phyloP scores from a whole-genome alignment of 441 rosid genomes.

The Euphorbia schlechtendalii region DNA sequence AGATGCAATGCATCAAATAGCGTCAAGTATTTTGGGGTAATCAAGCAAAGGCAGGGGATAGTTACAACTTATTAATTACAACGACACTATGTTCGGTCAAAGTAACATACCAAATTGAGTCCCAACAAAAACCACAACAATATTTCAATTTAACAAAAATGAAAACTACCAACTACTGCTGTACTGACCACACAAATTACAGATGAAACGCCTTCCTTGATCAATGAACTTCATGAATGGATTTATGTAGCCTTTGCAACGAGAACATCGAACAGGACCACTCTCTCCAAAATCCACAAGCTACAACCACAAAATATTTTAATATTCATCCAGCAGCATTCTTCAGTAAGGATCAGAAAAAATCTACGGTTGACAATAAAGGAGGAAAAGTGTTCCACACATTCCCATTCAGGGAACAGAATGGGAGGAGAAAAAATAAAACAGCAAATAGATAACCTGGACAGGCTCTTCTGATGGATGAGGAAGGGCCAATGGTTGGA shows the following conservation, averaged over 20 bases:
- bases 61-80: neutral
- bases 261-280: conserved; percentile 84
- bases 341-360: neutral
- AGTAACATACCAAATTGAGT: neutral
- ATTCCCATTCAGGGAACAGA: neutral
- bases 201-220: conserved; percentile 71
- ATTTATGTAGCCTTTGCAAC: conserved; percentile 80
- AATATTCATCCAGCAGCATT: neutral
- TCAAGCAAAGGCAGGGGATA: neutral
- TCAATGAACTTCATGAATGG: conserved; percentile 78
- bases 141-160: conserved; percentile 1
- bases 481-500: conserved; percentile 76
- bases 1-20: conserved; percentile 3
- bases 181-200: conserved; percentile 72
- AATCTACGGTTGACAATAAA: neutral
- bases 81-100: neutral
- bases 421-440: neutral
- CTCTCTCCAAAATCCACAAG: conserved; percentile 85
- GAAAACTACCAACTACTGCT: neutral
- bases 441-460: conserved; percentile 36
- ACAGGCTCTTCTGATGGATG: conserved; percentile 82
- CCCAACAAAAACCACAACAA: neutral
- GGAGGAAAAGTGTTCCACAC: neutral
- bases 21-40: neutral
- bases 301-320: conserved; percentile 28